phyloP scores from a whole-genome alignment of 495 filamentous ascomycete genomes.

The Aspergillus conjunctus region DNA sequence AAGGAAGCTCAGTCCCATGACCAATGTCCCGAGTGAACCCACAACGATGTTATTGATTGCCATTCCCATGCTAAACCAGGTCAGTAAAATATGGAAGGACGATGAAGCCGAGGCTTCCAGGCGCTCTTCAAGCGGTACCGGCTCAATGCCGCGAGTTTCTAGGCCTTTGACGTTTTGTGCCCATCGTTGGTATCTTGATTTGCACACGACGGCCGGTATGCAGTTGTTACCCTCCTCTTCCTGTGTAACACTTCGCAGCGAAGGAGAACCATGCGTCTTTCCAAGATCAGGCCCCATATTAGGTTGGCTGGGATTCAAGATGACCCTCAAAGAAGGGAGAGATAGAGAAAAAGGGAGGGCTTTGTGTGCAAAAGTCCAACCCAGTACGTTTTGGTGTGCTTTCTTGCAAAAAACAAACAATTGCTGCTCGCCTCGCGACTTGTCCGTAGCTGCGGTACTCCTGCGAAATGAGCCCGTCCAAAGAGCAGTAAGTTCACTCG shows the following conservation, averaged over 20 bases:
- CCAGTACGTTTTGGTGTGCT: not conserved
- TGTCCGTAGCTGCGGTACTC: not conserved
- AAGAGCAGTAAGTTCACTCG: not conserved
- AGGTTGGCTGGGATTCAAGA: not conserved
- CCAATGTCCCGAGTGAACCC: slow-evolving; percentile 67
- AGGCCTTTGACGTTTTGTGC: slow-evolving; percentile 51
- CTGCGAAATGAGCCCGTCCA: not conserved
- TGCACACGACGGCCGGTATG: not conserved
- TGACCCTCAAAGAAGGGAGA: not conserved
- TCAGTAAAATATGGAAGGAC: slow-evolving; percentile 61
- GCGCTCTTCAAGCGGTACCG: slow-evolving; percentile 60
- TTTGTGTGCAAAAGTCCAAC: not conserved
- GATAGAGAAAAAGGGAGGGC: not conserved
- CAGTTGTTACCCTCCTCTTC: slow-evolving; percentile 14
- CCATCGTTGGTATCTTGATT: slow-evolving; percentile 33
- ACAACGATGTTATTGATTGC: slow-evolving; percentile 71
- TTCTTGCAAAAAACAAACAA: not conserved
- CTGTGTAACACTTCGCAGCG: slow-evolving; percentile 27
- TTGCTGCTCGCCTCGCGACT: not conserved
- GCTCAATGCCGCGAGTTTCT: slow-evolving; percentile 69
- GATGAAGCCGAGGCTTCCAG: slow-evolving; percentile 35
- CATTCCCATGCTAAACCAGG: slow-evolving; percentile 77
- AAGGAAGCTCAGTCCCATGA: slow-evolving; percentile 63
- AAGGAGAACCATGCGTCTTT: slow-evolving; percentile 20
- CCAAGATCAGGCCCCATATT: slow-evolving; percentile 25